Evolutionary conservation across 768 basidiomycete species (phyloP), one percentile per base, ranked within the genome.

Genomic region (Trametes sanguinea): DNA sequence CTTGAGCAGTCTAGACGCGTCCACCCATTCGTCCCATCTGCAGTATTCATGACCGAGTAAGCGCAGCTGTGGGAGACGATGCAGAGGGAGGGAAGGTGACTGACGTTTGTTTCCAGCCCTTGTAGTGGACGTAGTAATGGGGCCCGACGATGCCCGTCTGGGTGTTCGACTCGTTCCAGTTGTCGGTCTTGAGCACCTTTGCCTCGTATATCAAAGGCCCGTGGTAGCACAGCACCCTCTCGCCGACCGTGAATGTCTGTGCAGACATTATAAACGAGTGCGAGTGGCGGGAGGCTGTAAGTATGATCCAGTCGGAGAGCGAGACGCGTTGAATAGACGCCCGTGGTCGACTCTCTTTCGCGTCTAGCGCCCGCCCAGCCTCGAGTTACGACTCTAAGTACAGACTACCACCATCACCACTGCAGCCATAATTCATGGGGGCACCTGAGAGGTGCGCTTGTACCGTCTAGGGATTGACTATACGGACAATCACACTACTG

Each of bases 11-110:
- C 97, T 88, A 27, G 71, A 72, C 27, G 84, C 81, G 2, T 92
- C 90, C 0, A 98, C 96, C 94, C 94, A 98, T 79, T 98, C 95
- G 77, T 97, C 95, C 94, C 95, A 98, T 63, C 94, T 96, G 67
- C 43, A 51, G n/a, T 37, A 11, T 11, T n/a, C 48, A 22, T 47
- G 17, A 17, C 17, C 37, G 51, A 40, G 27, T 32, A 47, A 57
- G 51, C 56, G 45, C 22, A 50, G 32, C 13, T 4, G 6, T 2
- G 32, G 14, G 2, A 63, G 44, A 46, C 48, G 48, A 54, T 55
- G 27, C 35, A 30, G 33, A 30, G 5, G 13, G n/a, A 39, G 46
- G 48, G 53, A 35, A 35, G 29, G 45, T 9, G 22, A 78, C 85
- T 66, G 72, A 95, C 94, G 93, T 95, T 74, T 94, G 91, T 74